Conservation (phyloP, 75 land plant species). For the Sequoia sempervirens region DNA sequence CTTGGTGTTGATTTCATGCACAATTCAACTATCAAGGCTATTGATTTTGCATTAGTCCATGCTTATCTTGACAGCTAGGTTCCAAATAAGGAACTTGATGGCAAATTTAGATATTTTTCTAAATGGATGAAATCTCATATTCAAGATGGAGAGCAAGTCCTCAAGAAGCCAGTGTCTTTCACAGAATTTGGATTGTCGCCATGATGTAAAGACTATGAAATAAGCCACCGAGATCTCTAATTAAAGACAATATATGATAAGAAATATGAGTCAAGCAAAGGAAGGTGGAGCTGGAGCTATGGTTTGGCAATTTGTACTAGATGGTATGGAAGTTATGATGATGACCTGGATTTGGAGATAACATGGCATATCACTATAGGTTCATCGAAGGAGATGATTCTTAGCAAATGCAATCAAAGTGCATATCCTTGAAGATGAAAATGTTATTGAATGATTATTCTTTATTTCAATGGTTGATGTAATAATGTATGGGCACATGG, state of each 20-base stretch:
- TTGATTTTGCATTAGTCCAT: slow-evolving; percentile 92
- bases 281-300: slow-evolving; percentile 56
- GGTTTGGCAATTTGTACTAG: slow-evolving; percentile 75
- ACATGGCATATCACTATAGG: too few relatives aligned
- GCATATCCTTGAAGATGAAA: too few relatives aligned
- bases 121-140: slow-evolving; percentile 73
- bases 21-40: slow-evolving; percentile 41
- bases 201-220: slow-evolving; percentile 34
- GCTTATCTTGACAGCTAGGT: slow-evolving; percentile 78
- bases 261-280: slow-evolving; percentile 56
- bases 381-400: too few relatives aligned
- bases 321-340: slow-evolving; percentile 42
- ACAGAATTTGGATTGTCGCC: slow-evolving; percentile 84
- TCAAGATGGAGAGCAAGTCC: slow-evolving; percentile 62
- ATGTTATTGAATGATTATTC: too few relatives aligned
- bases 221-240: slow-evolving; percentile 39
- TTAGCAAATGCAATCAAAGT: too few relatives aligned
- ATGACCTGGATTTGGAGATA: too few relatives aligned
- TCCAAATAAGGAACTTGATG: slow-evolving; percentile 29
- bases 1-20: slow-evolving; percentile 88
- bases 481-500: too few relatives aligned
- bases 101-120: slow-evolving; percentile 44
- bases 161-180: slow-evolving; percentile 77
- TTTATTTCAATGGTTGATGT: too few relatives aligned
- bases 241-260: slow-evolving; percentile 42